These are phyloP conservation scores for Penicillium nordicum DNA, from an alignment of 2,329 filamentous ascomycete genomes.

Conservation along the genomic window DNA sequence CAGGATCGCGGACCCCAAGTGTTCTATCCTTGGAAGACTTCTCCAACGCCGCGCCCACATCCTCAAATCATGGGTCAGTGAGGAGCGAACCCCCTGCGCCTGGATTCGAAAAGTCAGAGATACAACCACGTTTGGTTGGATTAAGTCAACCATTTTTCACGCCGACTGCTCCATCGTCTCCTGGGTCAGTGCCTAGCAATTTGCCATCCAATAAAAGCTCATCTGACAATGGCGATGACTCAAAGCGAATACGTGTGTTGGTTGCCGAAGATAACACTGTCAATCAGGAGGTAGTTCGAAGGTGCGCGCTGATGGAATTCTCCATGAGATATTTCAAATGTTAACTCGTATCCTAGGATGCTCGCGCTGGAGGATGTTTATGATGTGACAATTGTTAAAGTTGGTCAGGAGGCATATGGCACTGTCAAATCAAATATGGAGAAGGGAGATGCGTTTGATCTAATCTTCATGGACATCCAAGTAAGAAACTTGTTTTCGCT, in stretches of 20 bases:
- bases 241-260: constrained; percentile 68
- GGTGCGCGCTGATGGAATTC: constrained; percentile 7
- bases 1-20: constrained; percentile 34
- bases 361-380: constrained; percentile 50
- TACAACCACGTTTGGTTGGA: constrained; percentile 75
- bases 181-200: constrained; percentile 2
- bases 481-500: background rate
- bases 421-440: constrained; percentile 80
- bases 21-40: constrained; percentile 27
- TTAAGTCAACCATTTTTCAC: constrained; percentile 77
- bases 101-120: constrained; percentile 54
- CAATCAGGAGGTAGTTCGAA: constrained; percentile 57
- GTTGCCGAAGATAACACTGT: constrained; percentile 77
- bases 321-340: background rate
- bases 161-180: constrained; percentile 31
- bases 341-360: constrained; percentile 50
- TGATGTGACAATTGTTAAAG: constrained; percentile 82
- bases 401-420: constrained; percentile 83
- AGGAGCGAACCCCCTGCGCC: constrained; percentile 29
- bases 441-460: constrained; percentile 67
- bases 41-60: constrained; percentile 20
- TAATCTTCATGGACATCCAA: constrained; percentile 92
- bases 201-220: constrained; percentile 57
- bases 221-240: constrained; percentile 59
- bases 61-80: constrained; percentile 21